A percentile compares a stretch with the other conserved stretches of the same genome.
Evolutionary conservation across 1,284 basidiomycete genomes (phyloP).

Genomic region (Malassezia nana): DNA sequence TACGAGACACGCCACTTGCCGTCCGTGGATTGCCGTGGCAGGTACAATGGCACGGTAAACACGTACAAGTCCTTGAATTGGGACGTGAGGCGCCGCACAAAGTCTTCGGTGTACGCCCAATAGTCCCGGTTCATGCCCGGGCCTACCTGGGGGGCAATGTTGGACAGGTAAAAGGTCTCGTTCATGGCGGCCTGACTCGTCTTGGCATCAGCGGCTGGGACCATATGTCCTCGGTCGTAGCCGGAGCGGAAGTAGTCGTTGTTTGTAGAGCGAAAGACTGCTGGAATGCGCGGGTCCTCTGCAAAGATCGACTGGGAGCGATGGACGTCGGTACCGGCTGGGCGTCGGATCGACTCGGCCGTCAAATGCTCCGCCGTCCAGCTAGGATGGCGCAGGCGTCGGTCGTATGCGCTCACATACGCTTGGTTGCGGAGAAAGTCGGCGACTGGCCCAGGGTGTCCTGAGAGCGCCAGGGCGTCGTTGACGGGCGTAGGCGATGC

Average conservation of each 20-base stretch:
- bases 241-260: slow-evolving; percentile 73
- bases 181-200: slow-evolving; percentile 83
- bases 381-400: slow-evolving; percentile 75
- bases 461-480: slow-evolving; percentile 13
- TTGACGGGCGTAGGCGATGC: neutral
- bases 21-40: slow-evolving; percentile 71
- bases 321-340: slow-evolving; percentile 52
- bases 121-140: slow-evolving; percentile 95
- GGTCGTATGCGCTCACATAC: slow-evolving; percentile 81
- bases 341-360: slow-evolving; percentile 53
- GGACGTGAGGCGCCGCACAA: slow-evolving; percentile 76
- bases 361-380: slow-evolving; percentile 94
- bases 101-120: slow-evolving; percentile 63
- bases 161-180: slow-evolving; percentile 87
- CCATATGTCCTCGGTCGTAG: slow-evolving; percentile 85
- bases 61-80: slow-evolving; percentile 88
- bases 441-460: slow-evolving; percentile 62
- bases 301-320: slow-evolving; percentile 59
- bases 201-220: slow-evolving; percentile 92
- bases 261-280: slow-evolving; percentile 70
- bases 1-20: slow-evolving; percentile 88
- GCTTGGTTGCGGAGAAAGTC: slow-evolving; percentile 70
- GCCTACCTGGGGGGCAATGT: slow-evolving; percentile 96
- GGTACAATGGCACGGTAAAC: slow-evolving; percentile 94
- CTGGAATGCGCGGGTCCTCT: slow-evolving; percentile 72